Conservation (phyloP, 176 grass and related monocot species). For the Echinochloa phyllopogon region DNA sequence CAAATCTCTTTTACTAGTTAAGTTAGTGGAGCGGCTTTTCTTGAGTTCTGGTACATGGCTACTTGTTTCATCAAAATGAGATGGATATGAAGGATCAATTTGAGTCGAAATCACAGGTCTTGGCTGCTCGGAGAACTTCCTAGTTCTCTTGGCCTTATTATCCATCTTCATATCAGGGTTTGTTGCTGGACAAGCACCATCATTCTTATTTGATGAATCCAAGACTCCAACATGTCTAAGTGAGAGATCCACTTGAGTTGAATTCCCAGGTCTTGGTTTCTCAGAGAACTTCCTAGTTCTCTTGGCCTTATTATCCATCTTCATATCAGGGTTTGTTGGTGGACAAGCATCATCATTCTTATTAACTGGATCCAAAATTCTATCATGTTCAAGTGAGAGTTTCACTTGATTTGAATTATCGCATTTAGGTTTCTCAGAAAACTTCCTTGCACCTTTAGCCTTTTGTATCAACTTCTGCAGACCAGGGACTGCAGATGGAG, state of each 20-base stretch:
- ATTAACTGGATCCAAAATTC: conserved; percentile 19
- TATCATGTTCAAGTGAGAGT: conserved; percentile 22
- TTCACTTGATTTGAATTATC: conserved; percentile 45
- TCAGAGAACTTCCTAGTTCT: conserved; percentile 54
- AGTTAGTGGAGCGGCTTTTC: conserved; percentile 44
- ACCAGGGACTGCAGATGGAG: conserved; percentile 35
- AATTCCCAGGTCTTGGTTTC: conserved; percentile 44
- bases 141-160: conserved; percentile 47
- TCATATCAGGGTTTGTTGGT: conserved; percentile 47
- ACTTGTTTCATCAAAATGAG: conserved; percentile 44
- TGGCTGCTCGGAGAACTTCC: conserved; percentile 54
- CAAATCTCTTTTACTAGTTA: conserved; percentile 48
- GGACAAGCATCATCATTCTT: conserved; percentile 29
- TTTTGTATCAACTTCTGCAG: conserved; percentile 53
- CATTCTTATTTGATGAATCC: conserved; percentile 26
- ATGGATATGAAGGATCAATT: conserved; percentile 33
- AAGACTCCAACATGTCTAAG: conserved; percentile 7
- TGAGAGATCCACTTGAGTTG: conserved; percentile 41
- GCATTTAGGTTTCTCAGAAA: conserved; percentile 53
- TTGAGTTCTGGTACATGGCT: conserved; percentile 34
- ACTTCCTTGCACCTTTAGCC: conserved; percentile 53
- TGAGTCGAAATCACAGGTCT: conserved; percentile 47
- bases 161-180: conserved; percentile 48
- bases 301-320: conserved; percentile 45
- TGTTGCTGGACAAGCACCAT: conserved; percentile 31